Conservation (phyloP, 2,329 filamentous ascomycete genomes). For the Colletotrichum sansevieriae region DNA sequence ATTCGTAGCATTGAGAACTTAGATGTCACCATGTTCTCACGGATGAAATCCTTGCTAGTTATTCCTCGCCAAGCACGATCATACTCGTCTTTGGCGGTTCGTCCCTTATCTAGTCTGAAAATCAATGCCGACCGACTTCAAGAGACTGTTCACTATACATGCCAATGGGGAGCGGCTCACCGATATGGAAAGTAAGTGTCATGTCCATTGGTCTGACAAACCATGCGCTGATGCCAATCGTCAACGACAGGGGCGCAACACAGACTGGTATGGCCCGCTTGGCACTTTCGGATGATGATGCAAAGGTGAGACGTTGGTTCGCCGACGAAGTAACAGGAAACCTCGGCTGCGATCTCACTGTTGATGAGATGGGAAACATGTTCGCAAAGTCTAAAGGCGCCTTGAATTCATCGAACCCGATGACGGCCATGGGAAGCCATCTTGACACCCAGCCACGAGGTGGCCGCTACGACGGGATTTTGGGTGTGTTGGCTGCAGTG, state of each 20-base stretch:
- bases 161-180: slow-evolving; percentile 51
- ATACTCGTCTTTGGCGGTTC: slow-evolving; percentile 26
- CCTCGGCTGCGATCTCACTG: slow-evolving; percentile 74
- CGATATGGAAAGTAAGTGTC: slow-evolving; percentile 47
- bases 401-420: slow-evolving; percentile 68
- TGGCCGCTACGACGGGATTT: slow-evolving; percentile 81
- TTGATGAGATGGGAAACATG: slow-evolving; percentile 85
- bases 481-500: slow-evolving; percentile 79
- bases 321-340: slow-evolving; percentile 67
- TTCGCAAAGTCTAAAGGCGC: slow-evolving; percentile 79
- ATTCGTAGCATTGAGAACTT: not conserved
- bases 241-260: slow-evolving; percentile 40
- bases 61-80: not conserved
- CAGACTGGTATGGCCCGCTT: slow-evolving; percentile 85
- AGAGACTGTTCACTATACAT: slow-evolving; percentile 50
- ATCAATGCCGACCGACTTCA: slow-evolving; percentile 48
- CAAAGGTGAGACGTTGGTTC: slow-evolving; percentile 82
- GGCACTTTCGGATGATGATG: slow-evolving; percentile 78
- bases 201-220: not conserved
- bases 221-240: too few species aligned
- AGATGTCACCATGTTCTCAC: not conserved
- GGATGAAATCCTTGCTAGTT: not conserved
- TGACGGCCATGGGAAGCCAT: slow-evolving; percentile 77
- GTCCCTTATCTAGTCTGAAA: slow-evolving; percentile 42
- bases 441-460: slow-evolving; percentile 74